Evolutionary conservation across 176 grass and related monocot species (phyloP).

Genomic region (Aechmea fasciata): DNA sequence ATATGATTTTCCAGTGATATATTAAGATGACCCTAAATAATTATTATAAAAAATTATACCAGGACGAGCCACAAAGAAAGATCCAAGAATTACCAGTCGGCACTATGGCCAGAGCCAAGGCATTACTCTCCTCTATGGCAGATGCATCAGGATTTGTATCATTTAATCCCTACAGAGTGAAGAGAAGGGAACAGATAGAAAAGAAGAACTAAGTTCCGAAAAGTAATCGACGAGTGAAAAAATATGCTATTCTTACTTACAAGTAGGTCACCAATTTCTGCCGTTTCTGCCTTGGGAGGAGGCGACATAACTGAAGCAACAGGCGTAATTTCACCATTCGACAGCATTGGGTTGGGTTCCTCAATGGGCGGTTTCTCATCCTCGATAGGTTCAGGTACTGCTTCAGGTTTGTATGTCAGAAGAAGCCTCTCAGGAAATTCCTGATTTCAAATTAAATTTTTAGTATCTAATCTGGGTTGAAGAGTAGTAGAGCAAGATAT

Average conservation of each 20-base stretch:
- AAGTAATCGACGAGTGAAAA: too few relatives aligned
- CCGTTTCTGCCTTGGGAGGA: slow-evolving; percentile 25
- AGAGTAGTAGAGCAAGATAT: too few relatives aligned
- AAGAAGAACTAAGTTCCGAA: too few relatives aligned
- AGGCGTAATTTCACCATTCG: slow-evolving; percentile 28
- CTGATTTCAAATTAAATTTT: slow-evolving; percentile 33
- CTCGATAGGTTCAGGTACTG: slow-evolving; percentile 21
- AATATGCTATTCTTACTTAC: slow-evolving; percentile 28
- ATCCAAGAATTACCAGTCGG: slow-evolving; percentile 38
- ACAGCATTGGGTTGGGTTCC: slow-evolving; percentile 31
- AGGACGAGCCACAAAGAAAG: not conserved
- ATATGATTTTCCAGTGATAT: too few relatives aligned
- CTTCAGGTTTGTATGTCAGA: slow-evolving; percentile 82
- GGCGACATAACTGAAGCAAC: slow-evolving; percentile 7
- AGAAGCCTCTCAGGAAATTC: slow-evolving; percentile 91
- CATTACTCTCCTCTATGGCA: slow-evolving; percentile 75
- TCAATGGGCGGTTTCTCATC: slow-evolving; percentile 48
- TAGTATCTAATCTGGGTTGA: too few relatives aligned
- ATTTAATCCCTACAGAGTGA: slow-evolving; percentile 60
- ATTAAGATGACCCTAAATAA: not conserved
- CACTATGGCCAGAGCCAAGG: slow-evolving; percentile 68
- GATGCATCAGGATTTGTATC: slow-evolving; percentile 50
- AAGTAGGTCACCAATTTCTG: slow-evolving; percentile 68
- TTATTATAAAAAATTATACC: not conserved
- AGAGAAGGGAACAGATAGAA: not conserved